Evolutionary conservation across 2,329 filamentous ascomycete genomes (phyloP), one percentile per base, ranked within the genome.

Genomic region (Botrytis tulipae): DNA sequence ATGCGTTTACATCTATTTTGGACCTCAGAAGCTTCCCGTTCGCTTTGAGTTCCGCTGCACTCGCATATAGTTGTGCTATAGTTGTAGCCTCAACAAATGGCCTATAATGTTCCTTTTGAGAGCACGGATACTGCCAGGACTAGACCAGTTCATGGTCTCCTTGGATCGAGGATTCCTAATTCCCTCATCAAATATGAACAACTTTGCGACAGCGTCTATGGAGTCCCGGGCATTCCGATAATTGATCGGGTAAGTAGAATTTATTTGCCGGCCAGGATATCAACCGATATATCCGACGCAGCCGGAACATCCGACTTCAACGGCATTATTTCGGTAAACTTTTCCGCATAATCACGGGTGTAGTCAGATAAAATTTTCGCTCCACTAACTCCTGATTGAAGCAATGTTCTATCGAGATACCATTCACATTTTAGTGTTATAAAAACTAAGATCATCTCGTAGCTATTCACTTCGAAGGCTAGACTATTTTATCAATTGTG

Each of bases 301-400:
- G 25, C 35, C 20, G 44, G 32, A 35, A 29, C n/a, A 18, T 4
- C 60, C 60, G 14, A 35, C 32, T 12, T 42, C 12, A 32, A 32
- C 66, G 66, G 66, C 35, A 69, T 57, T 69, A 69, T 57, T 12
- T 69, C 66, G 66, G 66, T 57, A 57, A 18, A 42, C 25, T 42
- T 5, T 42, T 68, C 22, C 48, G 18, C 66, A 42, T 25, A 57
- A 42, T 69, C 66, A 69, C 66, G 66, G 37, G 35, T 42, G 35
- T 16, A 14, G 37, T 69, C 35, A 42, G 66, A 68, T 69, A 42
- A 69, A 69, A 69, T 57, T 44, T 57, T 69, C 37, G 37, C 66
- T 48, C 66, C 66, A 69, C 66, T 42, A 68, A 40, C 22, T 20
- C 46, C 32, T 51, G 22, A 67, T 54, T 54, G 65, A 68, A 37